Evolutionary conservation across 345 rosid genomes (phyloP), one percentile per base, ranked within the genome.

Genomic region (Rhizophora apiculata): DNA sequence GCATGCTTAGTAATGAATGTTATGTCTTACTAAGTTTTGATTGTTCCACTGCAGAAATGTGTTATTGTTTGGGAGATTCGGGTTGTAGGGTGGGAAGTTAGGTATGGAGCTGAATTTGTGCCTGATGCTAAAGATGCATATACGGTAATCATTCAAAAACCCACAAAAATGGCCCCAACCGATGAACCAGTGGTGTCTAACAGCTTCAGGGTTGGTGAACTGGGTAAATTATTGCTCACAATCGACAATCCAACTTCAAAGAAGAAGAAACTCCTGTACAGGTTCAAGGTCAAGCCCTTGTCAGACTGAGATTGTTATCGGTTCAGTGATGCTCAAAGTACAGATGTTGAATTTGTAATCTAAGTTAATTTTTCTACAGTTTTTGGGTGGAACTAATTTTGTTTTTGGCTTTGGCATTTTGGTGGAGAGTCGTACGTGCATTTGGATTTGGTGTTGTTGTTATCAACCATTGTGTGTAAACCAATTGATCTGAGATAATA

Each of bases 51-150:
- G 76, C 82, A 93, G 96, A 86, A 79, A 86, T 93, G 98, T 74
- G 73, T 81, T 36, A 76, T 89, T n/a, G 84, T 84, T 60, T 93
- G 97, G 97, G 97, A 93, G 81, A 48, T 89, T 64, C 84, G 97
- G 29, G 98, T 91, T 9, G 90, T 89, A 30, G 98, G 94, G 26
- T 93, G 98, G 98, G 96, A 91, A 63, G 93, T 91, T 76, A 88
- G 82, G 73, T 89, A 82, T 64, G 84, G 88, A 46, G 91, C 97
- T 2, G 97, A 93, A 76, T 94, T 94, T 64, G 87, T 83, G 74
- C 98, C 98, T 0, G 81, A 86, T 62, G 77, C 81, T 36, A 84
- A 83, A 72, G 93, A 84, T 61, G 85, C 79, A 53, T 92, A 87
- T 37, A 84, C 93, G 8, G 76, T 94, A 20, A 84, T 91, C 68